phyloP scores from a whole-genome alignment of 441 rosid genomes.

The Bruguiera hainesii region DNA sequence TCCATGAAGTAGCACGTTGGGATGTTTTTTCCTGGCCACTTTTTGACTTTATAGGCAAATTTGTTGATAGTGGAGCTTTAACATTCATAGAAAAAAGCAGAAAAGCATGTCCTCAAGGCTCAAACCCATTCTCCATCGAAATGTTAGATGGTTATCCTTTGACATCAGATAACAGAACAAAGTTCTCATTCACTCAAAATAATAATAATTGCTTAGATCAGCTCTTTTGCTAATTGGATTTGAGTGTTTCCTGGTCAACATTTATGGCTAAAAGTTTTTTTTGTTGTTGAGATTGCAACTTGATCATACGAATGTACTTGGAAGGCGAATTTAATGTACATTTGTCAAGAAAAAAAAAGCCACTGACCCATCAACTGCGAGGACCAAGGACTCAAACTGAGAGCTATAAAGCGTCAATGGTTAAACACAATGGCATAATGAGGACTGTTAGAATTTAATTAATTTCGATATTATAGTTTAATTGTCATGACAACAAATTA shows the following conservation, averaged over 20 bases:
- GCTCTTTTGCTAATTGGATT: slow-evolving; percentile 25
- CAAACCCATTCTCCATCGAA: slow-evolving; percentile 20
- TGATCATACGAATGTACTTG: no score
- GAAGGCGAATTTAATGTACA: no score
- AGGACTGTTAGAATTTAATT: no score
- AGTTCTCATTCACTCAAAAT: slow-evolving; percentile 14
- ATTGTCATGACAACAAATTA: no score
- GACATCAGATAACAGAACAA: slow-evolving; percentile 6
- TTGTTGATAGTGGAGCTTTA: slow-evolving; percentile 40
- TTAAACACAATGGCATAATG: no score
- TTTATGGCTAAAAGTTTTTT: background rate
- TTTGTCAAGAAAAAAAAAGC: no score
- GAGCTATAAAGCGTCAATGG: no score
- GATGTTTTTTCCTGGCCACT: slow-evolving; percentile 32
- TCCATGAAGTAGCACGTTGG: slow-evolving; percentile 31
- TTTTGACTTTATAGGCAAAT: slow-evolving; percentile 45
- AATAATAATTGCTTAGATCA: slow-evolving; percentile 25
- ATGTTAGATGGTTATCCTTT: slow-evolving; percentile 18
- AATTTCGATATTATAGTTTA: no score
- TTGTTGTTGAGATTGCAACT: background rate
- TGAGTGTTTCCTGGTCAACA: background rate
- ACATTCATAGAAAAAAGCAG: slow-evolving; percentile 21
- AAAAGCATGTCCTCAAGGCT: slow-evolving; percentile 23
- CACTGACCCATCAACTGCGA: no score
- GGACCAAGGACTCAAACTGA: no score